Conservation (phyloP, 306 rosid genomes). For the Quillaja saponaria region DNA sequence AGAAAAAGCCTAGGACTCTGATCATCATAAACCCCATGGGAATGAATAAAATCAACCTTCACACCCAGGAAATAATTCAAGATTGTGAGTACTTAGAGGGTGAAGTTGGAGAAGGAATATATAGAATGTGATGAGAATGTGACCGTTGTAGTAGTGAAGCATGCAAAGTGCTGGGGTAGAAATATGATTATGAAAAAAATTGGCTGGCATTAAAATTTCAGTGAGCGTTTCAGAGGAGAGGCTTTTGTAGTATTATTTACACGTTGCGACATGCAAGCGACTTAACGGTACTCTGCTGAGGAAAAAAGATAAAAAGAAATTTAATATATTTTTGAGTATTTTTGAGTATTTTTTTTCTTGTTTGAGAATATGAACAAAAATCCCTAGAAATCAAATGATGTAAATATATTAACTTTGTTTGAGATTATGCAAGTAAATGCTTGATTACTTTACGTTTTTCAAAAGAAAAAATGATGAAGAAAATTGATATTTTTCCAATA, state of each 20-base stretch:
- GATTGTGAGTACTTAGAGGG: background rate
- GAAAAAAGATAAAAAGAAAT: too few species aligned
- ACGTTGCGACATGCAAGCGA: conserved; percentile 35
- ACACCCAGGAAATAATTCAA: background rate
- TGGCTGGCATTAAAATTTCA: background rate
- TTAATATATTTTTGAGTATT: too few species aligned
- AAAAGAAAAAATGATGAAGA: too few species aligned
- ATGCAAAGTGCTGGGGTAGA: conserved; percentile 21
- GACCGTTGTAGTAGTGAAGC: conserved; percentile 39
- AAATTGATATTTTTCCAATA: too few species aligned
- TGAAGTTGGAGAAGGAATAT: background rate
- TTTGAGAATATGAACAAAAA: too few species aligned
- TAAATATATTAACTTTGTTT: too few species aligned
- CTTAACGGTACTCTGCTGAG: conserved; percentile 25
- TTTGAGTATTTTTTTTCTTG: too few species aligned
- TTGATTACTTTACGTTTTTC: too few species aligned
- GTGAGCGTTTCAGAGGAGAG: conserved; percentile 16
- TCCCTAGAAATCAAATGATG: too few species aligned
- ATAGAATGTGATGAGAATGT: background rate
- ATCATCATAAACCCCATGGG: conserved; percentile 35
- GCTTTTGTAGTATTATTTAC: conserved; percentile 11
- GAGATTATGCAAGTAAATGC: too few species aligned
- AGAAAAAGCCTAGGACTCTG: conserved; percentile 19
- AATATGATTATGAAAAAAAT: background rate
- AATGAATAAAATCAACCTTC: background rate